A percentile compares a stretch with the other conserved stretches of the same genome.
These are phyloP conservation scores for Trichoderma sp. DNA, from an alignment of 2,329 filamentous ascomycete species.

Conservation along the genomic window DNA sequence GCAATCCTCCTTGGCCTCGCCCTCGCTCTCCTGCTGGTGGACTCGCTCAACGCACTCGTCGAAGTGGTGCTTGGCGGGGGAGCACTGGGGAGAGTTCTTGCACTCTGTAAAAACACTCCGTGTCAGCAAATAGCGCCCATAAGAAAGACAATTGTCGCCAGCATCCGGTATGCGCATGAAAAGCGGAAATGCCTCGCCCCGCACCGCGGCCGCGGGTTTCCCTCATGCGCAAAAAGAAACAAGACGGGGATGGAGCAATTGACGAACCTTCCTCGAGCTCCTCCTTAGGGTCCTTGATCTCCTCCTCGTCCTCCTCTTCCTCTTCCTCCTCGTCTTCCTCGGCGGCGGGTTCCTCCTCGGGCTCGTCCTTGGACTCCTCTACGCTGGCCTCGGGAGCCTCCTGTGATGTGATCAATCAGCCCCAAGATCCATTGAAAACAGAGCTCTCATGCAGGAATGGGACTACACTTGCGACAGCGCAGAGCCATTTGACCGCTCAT, in stretches of 20 bases:
- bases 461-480: neutral
- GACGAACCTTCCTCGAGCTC: constrained; percentile 85
- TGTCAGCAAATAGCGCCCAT: constrained; percentile 17
- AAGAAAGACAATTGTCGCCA: neutral
- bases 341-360: constrained; percentile 51
- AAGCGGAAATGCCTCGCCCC: constrained; percentile 27
- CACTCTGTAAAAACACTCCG: constrained; percentile 60
- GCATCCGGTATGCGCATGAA: neutral
- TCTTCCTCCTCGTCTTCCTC: constrained; percentile 63
- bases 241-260: neutral
- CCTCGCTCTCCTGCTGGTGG: constrained; percentile 61
- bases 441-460: neutral
- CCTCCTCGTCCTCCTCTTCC: constrained; percentile 76
- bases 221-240: constrained; percentile 1
- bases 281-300: constrained; percentile 85
- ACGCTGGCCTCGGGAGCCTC: constrained; percentile 40
- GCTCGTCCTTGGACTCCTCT: constrained; percentile 49
- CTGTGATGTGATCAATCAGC: constrained; percentile 27
- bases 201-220: neutral
- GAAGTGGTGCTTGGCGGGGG: constrained; percentile 93
- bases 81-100: constrained; percentile 81
- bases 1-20: constrained; percentile 85
- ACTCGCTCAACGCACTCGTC: constrained; percentile 98
- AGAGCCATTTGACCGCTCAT: neutral
- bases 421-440: neutral